Percentiles rank a stretch among this genome's conserved stretches.
Evolutionary conservation across 225 moss, liverwort and hornwort genomes (phyloP).

Genomic region (Climacium dendroides): DNA sequence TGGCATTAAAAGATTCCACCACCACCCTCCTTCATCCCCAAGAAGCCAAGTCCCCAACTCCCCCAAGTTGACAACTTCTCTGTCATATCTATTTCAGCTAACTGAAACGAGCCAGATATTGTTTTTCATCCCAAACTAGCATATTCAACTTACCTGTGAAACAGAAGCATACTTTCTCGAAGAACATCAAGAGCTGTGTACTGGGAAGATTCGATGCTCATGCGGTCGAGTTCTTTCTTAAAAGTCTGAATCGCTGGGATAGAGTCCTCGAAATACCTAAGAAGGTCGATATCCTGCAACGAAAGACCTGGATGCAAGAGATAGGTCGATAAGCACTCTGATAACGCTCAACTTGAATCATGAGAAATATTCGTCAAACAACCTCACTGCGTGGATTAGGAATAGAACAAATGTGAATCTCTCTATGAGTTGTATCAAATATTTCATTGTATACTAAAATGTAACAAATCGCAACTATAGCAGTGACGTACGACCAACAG

Average conservation of each 20-base stretch:
- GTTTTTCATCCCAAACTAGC: neutral
- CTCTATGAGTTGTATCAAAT: neutral
- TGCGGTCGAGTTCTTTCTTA: constrained; percentile 10
- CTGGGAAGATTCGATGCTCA: constrained; percentile 2
- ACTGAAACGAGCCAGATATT: neutral
- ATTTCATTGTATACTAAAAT: neutral
- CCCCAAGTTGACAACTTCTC: neutral
- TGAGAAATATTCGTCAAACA: neutral
- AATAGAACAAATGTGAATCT: neutral
- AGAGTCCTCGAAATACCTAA: constrained; percentile 2
- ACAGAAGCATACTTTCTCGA: constrained; percentile 24
- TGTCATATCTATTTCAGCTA: neutral
- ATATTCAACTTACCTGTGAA: constrained; percentile 5
- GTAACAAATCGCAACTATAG: neutral
- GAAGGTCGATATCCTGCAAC: constrained; percentile 12
- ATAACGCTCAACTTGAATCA: neutral
- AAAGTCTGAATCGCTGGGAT: constrained; percentile 9
- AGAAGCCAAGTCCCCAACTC: neutral
- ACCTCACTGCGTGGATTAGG: neutral
- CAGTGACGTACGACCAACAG: constrained; percentile 16
- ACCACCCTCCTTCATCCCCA: neutral
- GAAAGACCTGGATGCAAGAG: constrained; percentile 1
- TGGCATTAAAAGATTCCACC: neutral
- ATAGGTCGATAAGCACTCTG: neutral
- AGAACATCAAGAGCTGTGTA: constrained; percentile 18